Base-by-base conservation (phyloP, 2,329 filamentous ascomycete species). In the Pseudogymnoascus sp. region DNA sequence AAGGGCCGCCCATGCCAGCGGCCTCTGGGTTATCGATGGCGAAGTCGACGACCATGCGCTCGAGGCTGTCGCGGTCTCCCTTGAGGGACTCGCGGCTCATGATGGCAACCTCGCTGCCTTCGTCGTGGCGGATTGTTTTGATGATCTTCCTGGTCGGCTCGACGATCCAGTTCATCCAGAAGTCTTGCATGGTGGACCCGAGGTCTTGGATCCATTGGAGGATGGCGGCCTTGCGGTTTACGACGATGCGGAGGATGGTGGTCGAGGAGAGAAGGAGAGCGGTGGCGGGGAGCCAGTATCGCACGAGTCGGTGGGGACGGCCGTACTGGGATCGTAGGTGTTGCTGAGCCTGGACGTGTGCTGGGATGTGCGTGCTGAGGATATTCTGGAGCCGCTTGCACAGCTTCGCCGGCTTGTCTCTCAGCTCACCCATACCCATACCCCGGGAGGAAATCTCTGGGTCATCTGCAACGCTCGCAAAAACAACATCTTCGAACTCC, bases 11-110 rank as follows among this genome's bases (percentile, higher is more conserved):
- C 7, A 79, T 78, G 31, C 72, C 70, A 16, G 80, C 77, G 29
- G 85, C 81, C 61, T 84, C 81, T 1, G 91, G 89, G 70, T 92
- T 91, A 68, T 96, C 92, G 8, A 87, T 78, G 4, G 92, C 90
- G 77, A 99, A 99, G 68, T 97, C 94, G 38, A 99, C 88, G 3
- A 99, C 95, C 94, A 99, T 99, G 58, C 94, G 88, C 74, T 99
- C 93, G 33, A 99, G 78, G 71, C 92, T 97, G 61, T 92, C 91
- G 33, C 91, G 86, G 72, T 99, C 94, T 1, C 92, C 92, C 72
- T 89, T 87, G 21, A 99, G 82, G 68, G 92, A 97, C 68, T 93
- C 89, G 64, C 91, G 90, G 76, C 92, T 97, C 89, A 99, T 94
- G 67, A 99, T 90, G 49, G 93, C 94, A 67, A 99, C 93, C 72